Conservation (phyloP, 495 filamentous ascomycete genomes). For the Aspergillus egyptiacus region DNA sequence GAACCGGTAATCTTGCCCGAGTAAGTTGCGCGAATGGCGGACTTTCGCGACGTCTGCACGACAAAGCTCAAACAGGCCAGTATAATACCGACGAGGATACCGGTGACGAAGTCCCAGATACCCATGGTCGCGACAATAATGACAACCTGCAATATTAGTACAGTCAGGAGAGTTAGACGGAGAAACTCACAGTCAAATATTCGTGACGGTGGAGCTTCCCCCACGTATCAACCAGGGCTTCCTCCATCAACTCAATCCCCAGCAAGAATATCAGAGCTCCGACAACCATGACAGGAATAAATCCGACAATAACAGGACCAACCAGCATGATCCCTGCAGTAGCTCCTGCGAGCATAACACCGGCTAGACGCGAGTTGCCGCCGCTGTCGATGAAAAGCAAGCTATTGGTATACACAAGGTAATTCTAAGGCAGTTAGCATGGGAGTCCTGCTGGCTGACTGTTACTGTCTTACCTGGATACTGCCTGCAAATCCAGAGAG, state of each 20-base stretch:
- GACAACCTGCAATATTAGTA: constrained; percentile 53
- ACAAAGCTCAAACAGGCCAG: constrained; percentile 87
- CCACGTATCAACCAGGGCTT: constrained; percentile 83
- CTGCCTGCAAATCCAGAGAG: constrained; percentile 80
- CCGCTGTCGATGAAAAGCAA: constrained; percentile 91
- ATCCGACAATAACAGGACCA: constrained; percentile 83
- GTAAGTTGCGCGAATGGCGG: constrained; percentile 80
- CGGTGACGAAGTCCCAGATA: constrained; percentile 88
- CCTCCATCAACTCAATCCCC: constrained; percentile 81
- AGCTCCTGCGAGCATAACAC: constrained; percentile 73
- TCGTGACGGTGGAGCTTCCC: constrained; percentile 79
- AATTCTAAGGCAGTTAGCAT: constrained; percentile 53
- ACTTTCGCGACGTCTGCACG: constrained; percentile 81
- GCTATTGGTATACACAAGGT: constrained; percentile 94
- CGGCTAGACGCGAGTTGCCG: constrained; percentile 78
- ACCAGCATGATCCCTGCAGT: constrained; percentile 77
- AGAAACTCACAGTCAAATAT: constrained; percentile 67
- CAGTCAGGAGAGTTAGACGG: background rate
- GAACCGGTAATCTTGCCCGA: constrained; percentile 82
- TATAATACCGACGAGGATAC: constrained; percentile 86
- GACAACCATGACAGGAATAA: constrained; percentile 94
- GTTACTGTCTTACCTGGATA: constrained; percentile 57
- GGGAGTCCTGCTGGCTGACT: background rate
- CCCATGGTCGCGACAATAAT: constrained; percentile 97
- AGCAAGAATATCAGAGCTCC: constrained; percentile 90